Percentiles rank a stretch among this genome's conserved stretches.
Evolutionary conservation across 2,329 filamentous ascomycete species (phyloP).

Genomic region (Hymenotorrendiella dingleyae): DNA sequence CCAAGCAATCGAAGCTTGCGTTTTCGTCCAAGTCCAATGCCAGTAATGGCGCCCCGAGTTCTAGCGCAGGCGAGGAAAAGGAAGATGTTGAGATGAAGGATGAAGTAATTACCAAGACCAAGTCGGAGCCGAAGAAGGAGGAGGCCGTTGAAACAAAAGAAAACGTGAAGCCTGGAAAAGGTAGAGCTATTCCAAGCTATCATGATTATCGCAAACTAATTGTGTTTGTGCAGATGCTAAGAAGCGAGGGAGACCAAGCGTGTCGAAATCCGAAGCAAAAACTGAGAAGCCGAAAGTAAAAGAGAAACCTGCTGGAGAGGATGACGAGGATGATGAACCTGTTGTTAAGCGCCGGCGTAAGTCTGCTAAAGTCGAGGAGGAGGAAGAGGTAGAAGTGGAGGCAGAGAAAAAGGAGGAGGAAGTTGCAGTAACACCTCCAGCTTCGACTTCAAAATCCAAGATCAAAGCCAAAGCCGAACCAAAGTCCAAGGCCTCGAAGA

Average conservation of each 20-base stretch:
- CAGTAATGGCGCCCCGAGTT: slow-evolving; percentile 23
- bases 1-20: slow-evolving; percentile 72
- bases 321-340: slow-evolving; percentile 53
- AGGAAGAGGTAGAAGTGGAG: slow-evolving; percentile 33
- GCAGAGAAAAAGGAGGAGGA: slow-evolving; percentile 48
- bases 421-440: no score
- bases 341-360: slow-evolving; percentile 50
- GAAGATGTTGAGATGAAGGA: slow-evolving; percentile 27
- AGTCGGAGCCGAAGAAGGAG: slow-evolving; percentile 27
- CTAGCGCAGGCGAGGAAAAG: slow-evolving; percentile 16
- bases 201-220: no score
- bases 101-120: slow-evolving; percentile 20
- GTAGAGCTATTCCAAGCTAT: no score
- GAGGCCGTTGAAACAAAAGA: slow-evolving; percentile 24
- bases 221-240: slow-evolving; percentile 11
- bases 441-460: slow-evolving; percentile 30
- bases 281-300: slow-evolving; percentile 28
- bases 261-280: slow-evolving; percentile 17
- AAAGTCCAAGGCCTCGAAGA: slow-evolving; percentile 11
- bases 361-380: slow-evolving; percentile 30
- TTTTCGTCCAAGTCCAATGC: slow-evolving; percentile 57
- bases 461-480: slow-evolving; percentile 5
- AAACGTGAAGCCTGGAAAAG: slow-evolving; percentile 15
- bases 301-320: slow-evolving; percentile 26
- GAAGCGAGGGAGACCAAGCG: slow-evolving; percentile 26